A percentile compares a stretch with the other conserved stretches of the same genome.
Evolutionary conservation across 805 yeast genomes (phyloP).

Genomic region (Saccharomycopsis capsularis): DNA sequence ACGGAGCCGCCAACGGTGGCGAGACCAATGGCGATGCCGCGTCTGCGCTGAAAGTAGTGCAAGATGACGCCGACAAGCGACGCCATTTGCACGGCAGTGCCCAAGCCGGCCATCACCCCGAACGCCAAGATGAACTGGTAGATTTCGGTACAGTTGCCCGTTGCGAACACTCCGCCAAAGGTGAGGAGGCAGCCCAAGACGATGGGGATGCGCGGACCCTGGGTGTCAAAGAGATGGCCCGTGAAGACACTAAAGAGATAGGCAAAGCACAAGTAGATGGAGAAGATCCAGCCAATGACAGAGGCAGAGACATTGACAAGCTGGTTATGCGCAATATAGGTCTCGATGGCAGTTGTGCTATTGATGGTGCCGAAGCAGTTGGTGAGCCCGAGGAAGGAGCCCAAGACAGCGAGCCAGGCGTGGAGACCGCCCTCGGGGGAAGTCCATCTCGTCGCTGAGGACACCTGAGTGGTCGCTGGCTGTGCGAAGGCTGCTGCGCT

Average conservation of each 20-base stretch:
- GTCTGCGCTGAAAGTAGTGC: slow-evolving; percentile 37
- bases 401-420: slow-evolving; percentile 52
- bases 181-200: slow-evolving; percentile 33
- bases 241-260: slow-evolving; percentile 33
- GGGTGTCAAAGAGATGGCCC: slow-evolving; percentile 42
- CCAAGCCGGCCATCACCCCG: slow-evolving; percentile 41
- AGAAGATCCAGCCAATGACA: slow-evolving; percentile 64
- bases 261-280: slow-evolving; percentile 27
- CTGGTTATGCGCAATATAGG: slow-evolving; percentile 50
- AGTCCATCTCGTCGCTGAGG: slow-evolving; percentile 7
- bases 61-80: slow-evolving; percentile 39
- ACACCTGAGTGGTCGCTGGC: not conserved
- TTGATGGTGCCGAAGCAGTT: slow-evolving; percentile 61
- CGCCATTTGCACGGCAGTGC: slow-evolving; percentile 36
- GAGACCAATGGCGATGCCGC: slow-evolving; percentile 41
- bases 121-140: slow-evolving; percentile 49
- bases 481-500: not conserved
- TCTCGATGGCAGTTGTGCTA: slow-evolving; percentile 59
- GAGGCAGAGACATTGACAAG: slow-evolving; percentile 39
- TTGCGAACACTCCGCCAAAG: slow-evolving; percentile 36
- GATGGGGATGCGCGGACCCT: slow-evolving; percentile 37
- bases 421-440: slow-evolving; percentile 55
- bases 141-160: slow-evolving; percentile 37
- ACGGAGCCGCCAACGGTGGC: slow-evolving; percentile 45
- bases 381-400: slow-evolving; percentile 51